A percentile compares a stretch with the other conserved stretches of the same genome.
Evolutionary conservation across 2,329 filamentous ascomycete genomes (phyloP).

Genomic region (Dactylonectria estremocensis): DNA sequence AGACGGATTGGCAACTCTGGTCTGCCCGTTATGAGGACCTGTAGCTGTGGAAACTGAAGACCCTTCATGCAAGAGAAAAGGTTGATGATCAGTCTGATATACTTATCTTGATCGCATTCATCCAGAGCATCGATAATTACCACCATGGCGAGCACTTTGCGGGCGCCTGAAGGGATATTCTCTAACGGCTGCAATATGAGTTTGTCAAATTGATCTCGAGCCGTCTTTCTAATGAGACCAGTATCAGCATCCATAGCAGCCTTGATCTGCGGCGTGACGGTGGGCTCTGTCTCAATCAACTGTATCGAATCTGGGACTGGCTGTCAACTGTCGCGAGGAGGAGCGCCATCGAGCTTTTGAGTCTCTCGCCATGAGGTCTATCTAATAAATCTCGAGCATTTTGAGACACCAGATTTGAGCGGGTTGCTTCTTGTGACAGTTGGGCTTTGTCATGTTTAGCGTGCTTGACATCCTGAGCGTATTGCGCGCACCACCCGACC

Average conservation of each 20-base stretch:
- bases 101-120: conserved; percentile 47
- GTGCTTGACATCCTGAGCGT: conserved; percentile 6
- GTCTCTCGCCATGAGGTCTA: not conserved
- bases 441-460: not conserved
- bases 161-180: conserved; percentile 1
- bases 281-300: conserved; percentile 48
- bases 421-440: not conserved
- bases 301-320: conserved; percentile 31
- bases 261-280: conserved; percentile 46
- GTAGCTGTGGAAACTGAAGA: conserved; percentile 42
- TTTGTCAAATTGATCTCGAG: conserved; percentile 58
- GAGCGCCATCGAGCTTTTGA: too few relatives aligned
- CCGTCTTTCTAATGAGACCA: conserved; percentile 45
- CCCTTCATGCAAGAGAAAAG: conserved; percentile 32
- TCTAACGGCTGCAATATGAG: conserved; percentile 56
- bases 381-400: not conserved
- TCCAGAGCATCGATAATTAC: conserved; percentile 56
- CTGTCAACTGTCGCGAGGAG: too few relatives aligned
- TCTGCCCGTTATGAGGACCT: conserved; percentile 59
- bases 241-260: conserved; percentile 52
- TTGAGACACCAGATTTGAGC: not conserved
- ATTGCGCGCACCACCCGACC: not conserved
- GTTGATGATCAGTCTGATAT: conserved; percentile 52
- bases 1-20: conserved; percentile 57
- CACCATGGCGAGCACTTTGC: conserved; percentile 18